phyloP scores from a whole-genome alignment of 1,284 basidiomycete species.

The Pseudomicrostroma phylloplanum region DNA sequence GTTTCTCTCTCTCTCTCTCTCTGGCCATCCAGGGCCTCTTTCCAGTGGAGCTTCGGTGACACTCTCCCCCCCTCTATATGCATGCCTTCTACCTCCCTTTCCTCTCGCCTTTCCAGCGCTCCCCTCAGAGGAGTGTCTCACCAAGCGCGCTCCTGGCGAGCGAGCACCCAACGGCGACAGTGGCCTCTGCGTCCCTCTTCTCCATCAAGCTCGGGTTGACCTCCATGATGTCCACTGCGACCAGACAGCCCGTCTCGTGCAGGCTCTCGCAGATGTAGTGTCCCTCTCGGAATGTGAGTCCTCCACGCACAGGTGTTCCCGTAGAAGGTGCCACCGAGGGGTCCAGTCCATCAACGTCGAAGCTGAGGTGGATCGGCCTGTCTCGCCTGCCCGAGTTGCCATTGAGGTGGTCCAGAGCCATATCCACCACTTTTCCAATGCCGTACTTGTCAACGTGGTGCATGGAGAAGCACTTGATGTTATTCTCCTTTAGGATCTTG shows the following conservation, averaged over 20 bases:
- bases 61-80: no score
- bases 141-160: slow-evolving; percentile 84
- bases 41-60: no score
- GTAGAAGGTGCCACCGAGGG: slow-evolving; percentile 89
- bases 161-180: slow-evolving; percentile 88
- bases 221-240: slow-evolving; percentile 72
- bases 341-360: slow-evolving; percentile 82
- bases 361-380: slow-evolving; percentile 86
- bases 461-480: slow-evolving; percentile 92
- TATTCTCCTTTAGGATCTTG: slow-evolving; percentile 73
- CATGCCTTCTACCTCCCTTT: no score
- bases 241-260: slow-evolving; percentile 84
- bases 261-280: slow-evolving; percentile 88
- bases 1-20: no score
- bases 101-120: background rate
- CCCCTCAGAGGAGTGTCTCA: slow-evolving; percentile 51
- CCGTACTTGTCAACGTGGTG: slow-evolving; percentile 96
- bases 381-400: slow-evolving; percentile 55
- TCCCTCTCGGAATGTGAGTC: slow-evolving; percentile 92
- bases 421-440: slow-evolving; percentile 72
- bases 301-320: slow-evolving; percentile 89
- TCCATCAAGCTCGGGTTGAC: slow-evolving; percentile 82
- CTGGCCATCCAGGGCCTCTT: no score
- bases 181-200: slow-evolving; percentile 62
- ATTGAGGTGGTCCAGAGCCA: slow-evolving; percentile 91